Evolutionary conservation across 2,329 filamentous ascomycete species (phyloP).

Genomic region (Ilyonectria destructans): DNA sequence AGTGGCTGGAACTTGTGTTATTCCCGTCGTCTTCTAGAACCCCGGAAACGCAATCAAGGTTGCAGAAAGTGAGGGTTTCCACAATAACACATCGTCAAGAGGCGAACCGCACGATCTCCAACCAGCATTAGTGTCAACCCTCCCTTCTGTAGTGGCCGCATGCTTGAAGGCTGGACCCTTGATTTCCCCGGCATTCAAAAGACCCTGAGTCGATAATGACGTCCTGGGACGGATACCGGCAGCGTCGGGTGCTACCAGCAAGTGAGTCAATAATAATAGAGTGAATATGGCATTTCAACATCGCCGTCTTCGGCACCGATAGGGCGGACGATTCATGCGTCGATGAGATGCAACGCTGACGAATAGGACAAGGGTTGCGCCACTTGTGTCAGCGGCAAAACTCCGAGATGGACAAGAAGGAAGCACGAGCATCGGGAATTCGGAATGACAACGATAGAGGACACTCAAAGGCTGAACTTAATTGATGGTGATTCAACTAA

Average conservation of each 20-base stretch:
- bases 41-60: conserved; percentile 18
- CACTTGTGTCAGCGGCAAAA: conserved; percentile 1
- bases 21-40: conserved; percentile 37
- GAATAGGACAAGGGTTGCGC: neutral
- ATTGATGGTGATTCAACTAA: neutral
- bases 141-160: neutral
- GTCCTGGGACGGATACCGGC: conserved; percentile 11
- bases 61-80: conserved; percentile 31
- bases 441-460: neutral
- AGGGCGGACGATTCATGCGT: neutral
- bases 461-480: neutral
- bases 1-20: conserved; percentile 23
- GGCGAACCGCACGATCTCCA: conserved; percentile 22
- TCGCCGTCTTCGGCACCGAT: conserved; percentile 1
- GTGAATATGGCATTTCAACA: conserved; percentile 3
- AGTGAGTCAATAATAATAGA: neutral
- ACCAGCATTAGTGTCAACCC: conserved; percentile 13
- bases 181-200: neutral
- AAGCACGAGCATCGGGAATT: too few relatives aligned
- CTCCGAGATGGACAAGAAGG: neutral
- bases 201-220: conserved; percentile 18
- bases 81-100: conserved; percentile 17
- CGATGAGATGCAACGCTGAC: neutral
- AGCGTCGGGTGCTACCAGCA: conserved; percentile 12
- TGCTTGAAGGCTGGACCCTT: conserved; percentile 4